Evolutionary conservation across 164 flowering plant species (phyloP), one percentile per base, ranked within the genome.

Genomic region (Nymphaea thermarum): DNA sequence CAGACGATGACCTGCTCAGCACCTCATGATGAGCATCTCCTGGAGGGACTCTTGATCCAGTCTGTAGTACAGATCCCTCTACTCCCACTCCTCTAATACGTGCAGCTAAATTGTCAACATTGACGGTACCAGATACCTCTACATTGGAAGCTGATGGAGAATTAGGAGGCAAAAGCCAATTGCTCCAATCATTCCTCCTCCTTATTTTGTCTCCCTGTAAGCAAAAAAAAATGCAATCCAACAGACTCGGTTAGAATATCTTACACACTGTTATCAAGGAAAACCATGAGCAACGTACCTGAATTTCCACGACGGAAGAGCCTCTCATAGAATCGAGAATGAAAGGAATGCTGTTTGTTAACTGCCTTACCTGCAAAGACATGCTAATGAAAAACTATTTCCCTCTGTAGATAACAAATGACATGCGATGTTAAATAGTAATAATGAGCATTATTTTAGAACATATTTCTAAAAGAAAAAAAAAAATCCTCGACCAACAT

Each of bases 151-250:
- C 72, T n/a, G 78, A 2, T 15, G 71, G 12, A 67, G 63, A 41
- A 67, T 70, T 62, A 62, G 72, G 70, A 6, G 71, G 45, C 18
- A 74, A 65, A 15, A 76, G 67, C 87, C 86, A 87, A 55, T 72
- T 83, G 82, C 59, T 77, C 89, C 89, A 87, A 43, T 81, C 87
- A 65, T 73, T 62, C 12, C 84, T 83, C 67, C 75, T 82, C 73
- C 93, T 82, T 45, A 87, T 64, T 77, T 78, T 85, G 66, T 85
- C 83, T 66, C 76, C 88, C 93, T 87, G 74, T 72, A 79, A 66
- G 65, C 70, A 7, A 8, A 67, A 42, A 44, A 8, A 42, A 68
- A 41, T 36, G 15, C 63, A 4, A 36, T 7, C 3, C 57, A 61
- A 61, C 42, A 7, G n/a, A 61, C 11, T 11, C 42, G n/a, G 63